These are phyloP conservation scores for Rehmannia glutinosa DNA, from an alignment of 257 asterid genomes.

Conservation along the genomic window DNA sequence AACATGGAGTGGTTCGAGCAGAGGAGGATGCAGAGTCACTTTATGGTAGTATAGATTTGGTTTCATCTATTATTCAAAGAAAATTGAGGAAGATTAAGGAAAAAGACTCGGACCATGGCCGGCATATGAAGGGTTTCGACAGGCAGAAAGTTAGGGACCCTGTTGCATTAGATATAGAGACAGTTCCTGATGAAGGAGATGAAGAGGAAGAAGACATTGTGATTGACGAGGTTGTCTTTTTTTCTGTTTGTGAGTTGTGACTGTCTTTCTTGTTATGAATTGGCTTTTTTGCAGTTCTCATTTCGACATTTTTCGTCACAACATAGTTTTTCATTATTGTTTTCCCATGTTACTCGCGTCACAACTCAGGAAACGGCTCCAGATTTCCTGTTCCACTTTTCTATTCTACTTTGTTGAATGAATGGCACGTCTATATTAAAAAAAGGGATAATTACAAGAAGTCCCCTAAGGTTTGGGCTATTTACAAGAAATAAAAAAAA, in stretches of 20 bases:
- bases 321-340: too few relatives aligned
- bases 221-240: constrained; percentile 52
- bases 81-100: constrained; percentile 94
- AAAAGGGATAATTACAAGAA: too few relatives aligned
- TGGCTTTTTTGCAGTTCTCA: too few relatives aligned
- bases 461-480: too few relatives aligned
- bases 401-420: too few relatives aligned
- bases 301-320: too few relatives aligned
- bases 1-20: constrained; percentile 87
- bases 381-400: too few relatives aligned
- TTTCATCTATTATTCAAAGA: constrained; percentile 72
- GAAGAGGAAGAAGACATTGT: constrained; percentile 27
- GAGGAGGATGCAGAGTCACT: constrained; percentile 85
- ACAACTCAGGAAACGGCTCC: too few relatives aligned
- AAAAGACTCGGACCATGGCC: constrained; percentile 89
- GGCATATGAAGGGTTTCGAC: constrained; percentile 88
- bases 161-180: constrained; percentile 32
- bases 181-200: constrained; percentile 35
- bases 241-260: not conserved
- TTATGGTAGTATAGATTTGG: constrained; percentile 76
- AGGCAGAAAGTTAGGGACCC: constrained; percentile 64
- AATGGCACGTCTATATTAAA: too few relatives aligned
- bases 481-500: too few relatives aligned
- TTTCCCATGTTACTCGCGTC: too few relatives aligned
- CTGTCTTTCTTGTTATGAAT: too few relatives aligned